These are phyloP conservation scores for Phytophthora niederhauseri DNA, from an alignment of 352 stramenopile genomes.

Conservation along the genomic window DNA sequence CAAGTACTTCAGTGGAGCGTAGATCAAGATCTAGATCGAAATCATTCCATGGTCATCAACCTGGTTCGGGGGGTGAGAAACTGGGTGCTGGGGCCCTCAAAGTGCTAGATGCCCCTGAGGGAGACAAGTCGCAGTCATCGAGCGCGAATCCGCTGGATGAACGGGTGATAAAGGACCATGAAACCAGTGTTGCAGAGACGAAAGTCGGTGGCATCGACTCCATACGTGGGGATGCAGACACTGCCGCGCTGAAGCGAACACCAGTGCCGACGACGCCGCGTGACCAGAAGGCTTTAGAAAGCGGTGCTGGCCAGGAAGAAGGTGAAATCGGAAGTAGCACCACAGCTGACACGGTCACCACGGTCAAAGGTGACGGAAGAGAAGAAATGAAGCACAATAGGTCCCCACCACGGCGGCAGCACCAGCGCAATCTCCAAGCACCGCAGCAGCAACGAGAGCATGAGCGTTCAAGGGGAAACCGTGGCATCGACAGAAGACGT, in stretches of 20 bases:
- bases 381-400: background rate
- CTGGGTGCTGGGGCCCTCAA: background rate
- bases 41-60: background rate
- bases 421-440: background rate
- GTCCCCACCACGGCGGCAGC: background rate
- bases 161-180: background rate
- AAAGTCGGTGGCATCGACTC: background rate
- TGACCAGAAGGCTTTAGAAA: background rate
- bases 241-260: background rate
- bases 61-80: background rate
- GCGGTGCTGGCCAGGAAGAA: background rate
- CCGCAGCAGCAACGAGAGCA: background rate
- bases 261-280: background rate
- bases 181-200: background rate
- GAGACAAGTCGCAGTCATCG: background rate
- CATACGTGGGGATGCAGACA: background rate
- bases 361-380: background rate
- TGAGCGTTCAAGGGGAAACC: background rate
- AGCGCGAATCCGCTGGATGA: background rate
- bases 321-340: background rate
- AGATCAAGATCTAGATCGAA: conserved; percentile 23
- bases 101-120: no score
- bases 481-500: background rate
- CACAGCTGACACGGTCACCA: background rate
- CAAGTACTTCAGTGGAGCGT: conserved; percentile 10